phyloP scores from a whole-genome alignment of 1,139 yeast species.

The Yamadazyma aaseri region DNA sequence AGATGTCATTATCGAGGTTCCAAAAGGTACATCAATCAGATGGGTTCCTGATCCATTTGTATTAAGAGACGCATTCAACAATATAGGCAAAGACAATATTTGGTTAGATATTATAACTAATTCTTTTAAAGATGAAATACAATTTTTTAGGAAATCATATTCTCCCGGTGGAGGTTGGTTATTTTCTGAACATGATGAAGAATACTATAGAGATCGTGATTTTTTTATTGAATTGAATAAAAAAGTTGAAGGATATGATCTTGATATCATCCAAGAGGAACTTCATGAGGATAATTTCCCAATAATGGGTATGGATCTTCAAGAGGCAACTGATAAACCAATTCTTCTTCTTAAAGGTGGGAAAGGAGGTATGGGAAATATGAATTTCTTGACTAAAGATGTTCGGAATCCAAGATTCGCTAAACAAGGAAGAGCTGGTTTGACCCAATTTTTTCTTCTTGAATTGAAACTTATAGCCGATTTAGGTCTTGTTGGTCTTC shows the following conservation, averaged over 20 bases:
- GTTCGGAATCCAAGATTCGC: slow-evolving; percentile 89
- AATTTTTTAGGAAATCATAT: slow-evolving; percentile 59
- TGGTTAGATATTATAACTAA: slow-evolving; percentile 29
- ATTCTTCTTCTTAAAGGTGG: slow-evolving; percentile 80
- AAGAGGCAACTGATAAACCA: slow-evolving; percentile 63
- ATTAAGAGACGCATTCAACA: slow-evolving; percentile 36
- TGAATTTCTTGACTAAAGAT: slow-evolving; percentile 83
- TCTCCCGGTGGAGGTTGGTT: slow-evolving; percentile 83
- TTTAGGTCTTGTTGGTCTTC: slow-evolving; percentile 89
- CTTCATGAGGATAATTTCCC: slow-evolving; percentile 69
- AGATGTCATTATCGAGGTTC: slow-evolving; percentile 78
- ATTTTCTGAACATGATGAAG: slow-evolving; percentile 72
- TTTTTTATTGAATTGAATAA: slow-evolving; percentile 65
- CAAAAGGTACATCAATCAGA: slow-evolving; percentile 82
- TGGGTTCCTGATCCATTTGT: slow-evolving; percentile 80
- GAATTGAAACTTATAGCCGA: slow-evolving; percentile 90
- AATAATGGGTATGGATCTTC: slow-evolving; percentile 71
- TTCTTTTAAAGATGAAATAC: slow-evolving; percentile 33
- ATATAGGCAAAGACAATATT: slow-evolving; percentile 21
- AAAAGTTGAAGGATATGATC: slow-evolving; percentile 64
- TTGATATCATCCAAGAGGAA: slow-evolving; percentile 60
- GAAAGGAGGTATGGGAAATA: slow-evolving; percentile 91
- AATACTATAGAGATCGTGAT: slow-evolving; percentile 60
- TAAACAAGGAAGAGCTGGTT: slow-evolving; percentile 70
- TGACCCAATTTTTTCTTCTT: slow-evolving; percentile 66